A percentile compares a stretch with the other conserved stretches of the same genome.
Conservation (phyloP, 2,329 filamentous ascomycete species). For the Monosporascus sp. region DNA sequence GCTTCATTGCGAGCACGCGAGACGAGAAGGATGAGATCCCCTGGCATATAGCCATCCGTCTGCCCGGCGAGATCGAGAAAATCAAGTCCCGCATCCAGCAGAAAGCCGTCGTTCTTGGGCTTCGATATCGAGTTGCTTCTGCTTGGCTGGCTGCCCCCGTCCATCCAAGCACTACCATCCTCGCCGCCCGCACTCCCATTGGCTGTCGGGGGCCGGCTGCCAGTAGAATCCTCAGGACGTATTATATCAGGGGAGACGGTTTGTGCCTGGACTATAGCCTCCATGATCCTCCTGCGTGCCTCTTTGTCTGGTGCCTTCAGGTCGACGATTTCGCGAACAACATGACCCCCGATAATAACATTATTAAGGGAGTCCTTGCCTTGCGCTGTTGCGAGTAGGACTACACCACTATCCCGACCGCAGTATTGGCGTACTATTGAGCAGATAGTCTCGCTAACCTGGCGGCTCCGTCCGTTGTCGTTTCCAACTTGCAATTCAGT, state of each 20-base stretch:
- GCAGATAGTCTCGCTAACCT: constrained; percentile 85
- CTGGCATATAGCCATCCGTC: constrained; percentile 97
- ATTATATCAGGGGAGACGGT: constrained; percentile 33
- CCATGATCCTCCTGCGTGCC: constrained; percentile 74
- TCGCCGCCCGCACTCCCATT: constrained; percentile 44
- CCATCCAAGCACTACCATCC: constrained; percentile 67
- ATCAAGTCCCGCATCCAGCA: constrained; percentile 72
- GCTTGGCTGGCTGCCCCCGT: constrained; percentile 57
- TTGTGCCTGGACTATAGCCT: constrained; percentile 63
- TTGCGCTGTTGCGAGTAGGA: constrained; percentile 84
- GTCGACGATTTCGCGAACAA: constrained; percentile 84
- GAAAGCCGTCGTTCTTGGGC: constrained; percentile 54
- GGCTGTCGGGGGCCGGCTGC: constrained; percentile 52
- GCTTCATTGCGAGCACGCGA: constrained; percentile 87
- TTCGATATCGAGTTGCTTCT: constrained; percentile 27
- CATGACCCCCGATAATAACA: constrained; percentile 82
- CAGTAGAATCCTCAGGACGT: constrained; percentile 31
- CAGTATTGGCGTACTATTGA: constrained; percentile 82
- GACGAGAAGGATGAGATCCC: constrained; percentile 80
- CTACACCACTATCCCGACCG: constrained; percentile 70
- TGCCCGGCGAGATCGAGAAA: constrained; percentile 89
- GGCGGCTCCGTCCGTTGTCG: constrained; percentile 86
- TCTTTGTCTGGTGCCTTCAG: constrained; percentile 93
- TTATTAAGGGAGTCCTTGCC: constrained; percentile 90
- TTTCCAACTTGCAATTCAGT: constrained; percentile 91